phyloP scores from a whole-genome alignment of 2,329 filamentous ascomycete species.

The Pseudocercospora fijiensis region DNA sequence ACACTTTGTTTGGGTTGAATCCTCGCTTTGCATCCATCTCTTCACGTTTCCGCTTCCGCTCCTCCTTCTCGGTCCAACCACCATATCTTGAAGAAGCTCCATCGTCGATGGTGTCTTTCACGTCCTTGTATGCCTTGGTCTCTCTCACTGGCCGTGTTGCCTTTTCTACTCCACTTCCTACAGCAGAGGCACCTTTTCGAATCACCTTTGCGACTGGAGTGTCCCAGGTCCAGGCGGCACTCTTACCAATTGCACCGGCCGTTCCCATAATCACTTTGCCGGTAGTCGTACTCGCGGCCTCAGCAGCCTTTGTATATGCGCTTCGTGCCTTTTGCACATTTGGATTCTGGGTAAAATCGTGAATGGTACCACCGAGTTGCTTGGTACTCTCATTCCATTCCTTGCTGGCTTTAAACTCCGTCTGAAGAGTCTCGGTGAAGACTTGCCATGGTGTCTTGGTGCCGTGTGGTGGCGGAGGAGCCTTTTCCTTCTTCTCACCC shows the following conservation, averaged over 20 bases:
- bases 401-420: slow-evolving; percentile 93
- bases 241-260: slow-evolving; percentile 81
- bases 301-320: slow-evolving; percentile 83
- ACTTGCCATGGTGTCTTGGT: slow-evolving; percentile 99
- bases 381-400: slow-evolving; percentile 99
- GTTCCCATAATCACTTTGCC: slow-evolving; percentile 80
- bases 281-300: slow-evolving; percentile 75
- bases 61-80: slow-evolving; percentile 95
- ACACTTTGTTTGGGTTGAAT: slow-evolving; percentile 39
- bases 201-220: slow-evolving; percentile 89
- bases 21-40: slow-evolving; percentile 60
- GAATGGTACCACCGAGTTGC: slow-evolving; percentile 81
- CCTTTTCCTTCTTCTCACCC: slow-evolving; percentile 63
- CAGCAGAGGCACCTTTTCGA: slow-evolving; percentile 79
- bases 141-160: slow-evolving; percentile 91
- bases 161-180: slow-evolving; percentile 85
- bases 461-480: slow-evolving; percentile 91
- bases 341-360: slow-evolving; percentile 91
- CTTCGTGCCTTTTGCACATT: slow-evolving; percentile 80
- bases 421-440: slow-evolving; percentile 92
- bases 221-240: slow-evolving; percentile 96
- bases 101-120: slow-evolving; percentile 95
- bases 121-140: slow-evolving; percentile 87
- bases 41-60: slow-evolving; percentile 77
- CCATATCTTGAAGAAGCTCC: slow-evolving; percentile 94